Base-by-base conservation (phyloP, 345 rosid genomes). In the Balakata baccata region DNA sequence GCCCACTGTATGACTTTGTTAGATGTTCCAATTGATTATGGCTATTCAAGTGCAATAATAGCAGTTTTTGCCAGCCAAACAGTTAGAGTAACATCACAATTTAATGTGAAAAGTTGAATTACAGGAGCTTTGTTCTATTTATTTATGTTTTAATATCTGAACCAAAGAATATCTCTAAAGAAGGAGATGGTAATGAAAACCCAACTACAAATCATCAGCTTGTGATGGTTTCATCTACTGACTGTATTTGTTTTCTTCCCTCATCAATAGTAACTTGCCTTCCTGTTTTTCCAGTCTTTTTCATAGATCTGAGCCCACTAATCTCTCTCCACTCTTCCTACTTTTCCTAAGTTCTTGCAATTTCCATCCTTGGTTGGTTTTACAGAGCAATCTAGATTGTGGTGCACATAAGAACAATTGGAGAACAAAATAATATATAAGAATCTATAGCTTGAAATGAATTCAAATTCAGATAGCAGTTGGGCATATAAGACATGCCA, bases 1-100 rank as follows among this genome's bases (percentile, higher is more conserved):
- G 29, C 23, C 54, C 68, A 81, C 72, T 84, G 70, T 63, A 70
- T 78, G 82, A 74, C 77, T 79, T 75, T 63, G 78, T 81, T 74
- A 73, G 77, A 80, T 64, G 67, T 25, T 74, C 75, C 83, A 74
- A 70, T 43, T 56, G 17, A 47, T 14, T 53, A 60, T 20, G 69
- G n/a, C 25, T n/a, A 29, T 53, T 74, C 69, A 64, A 66, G 45
- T 46, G 61, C 47, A 70, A 34, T 34, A 43, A 5, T 4, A 43
- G 29, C 59, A 52, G 43, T 34, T 47, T 29, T 41, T 29, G 34
- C 12, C 43, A 65, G 64, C 34, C 34, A 29, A 52, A 62, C 11
- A 41, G 38, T 7, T 38, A 43, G 58, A 49, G 66, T 3, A 71
- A 56, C 1, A 50, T 3, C 34, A 54, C 16, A 56, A 7, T 70